phyloP scores from a whole-genome alignment of 257 asterid genomes.

The Hygrophila difformis region DNA sequence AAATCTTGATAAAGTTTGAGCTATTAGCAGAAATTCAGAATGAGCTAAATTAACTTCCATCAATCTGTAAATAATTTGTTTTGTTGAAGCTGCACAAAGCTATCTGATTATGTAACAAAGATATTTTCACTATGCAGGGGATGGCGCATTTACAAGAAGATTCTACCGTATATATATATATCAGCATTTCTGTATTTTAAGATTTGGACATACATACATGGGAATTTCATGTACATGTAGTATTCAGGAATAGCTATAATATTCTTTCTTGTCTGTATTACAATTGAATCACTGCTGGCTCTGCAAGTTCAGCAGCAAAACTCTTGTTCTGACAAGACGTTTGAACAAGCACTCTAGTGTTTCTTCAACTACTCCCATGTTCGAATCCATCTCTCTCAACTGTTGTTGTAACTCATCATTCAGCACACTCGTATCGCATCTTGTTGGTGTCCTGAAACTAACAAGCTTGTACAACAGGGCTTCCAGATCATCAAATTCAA shows the following conservation, averaged over 20 bases:
- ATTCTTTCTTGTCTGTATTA: background rate
- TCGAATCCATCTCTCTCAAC: constrained; percentile 12
- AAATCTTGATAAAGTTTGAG: too few relatives aligned
- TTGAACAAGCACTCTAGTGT: constrained; percentile 22
- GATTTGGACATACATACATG: too few relatives aligned
- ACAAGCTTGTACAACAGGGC: constrained; percentile 21
- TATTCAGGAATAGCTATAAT: background rate
- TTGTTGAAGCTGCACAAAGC: background rate
- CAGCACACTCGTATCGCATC: constrained; percentile 1
- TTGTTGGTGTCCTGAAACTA: constrained; percentile 3
- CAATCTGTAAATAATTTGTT: too few relatives aligned
- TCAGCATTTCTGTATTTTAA: background rate
- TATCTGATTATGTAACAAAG: too few relatives aligned
- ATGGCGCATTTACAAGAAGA: background rate
- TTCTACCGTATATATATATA: background rate
- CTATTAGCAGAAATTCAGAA: too few relatives aligned
- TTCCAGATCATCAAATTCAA: constrained; percentile 22
- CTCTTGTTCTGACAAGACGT: constrained; percentile 22
- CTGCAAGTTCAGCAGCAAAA: constrained; percentile 19
- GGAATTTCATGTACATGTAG: background rate
- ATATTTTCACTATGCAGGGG: background rate
- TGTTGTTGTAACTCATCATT: constrained; percentile 8
- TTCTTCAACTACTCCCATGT: constrained; percentile 16
- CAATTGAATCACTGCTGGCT: background rate
- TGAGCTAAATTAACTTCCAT: too few relatives aligned